These are phyloP conservation scores for Neofusicoccum kwambonambiense DNA, from an alignment of 2,329 filamentous ascomycete genomes.

Conservation along the genomic window DNA sequence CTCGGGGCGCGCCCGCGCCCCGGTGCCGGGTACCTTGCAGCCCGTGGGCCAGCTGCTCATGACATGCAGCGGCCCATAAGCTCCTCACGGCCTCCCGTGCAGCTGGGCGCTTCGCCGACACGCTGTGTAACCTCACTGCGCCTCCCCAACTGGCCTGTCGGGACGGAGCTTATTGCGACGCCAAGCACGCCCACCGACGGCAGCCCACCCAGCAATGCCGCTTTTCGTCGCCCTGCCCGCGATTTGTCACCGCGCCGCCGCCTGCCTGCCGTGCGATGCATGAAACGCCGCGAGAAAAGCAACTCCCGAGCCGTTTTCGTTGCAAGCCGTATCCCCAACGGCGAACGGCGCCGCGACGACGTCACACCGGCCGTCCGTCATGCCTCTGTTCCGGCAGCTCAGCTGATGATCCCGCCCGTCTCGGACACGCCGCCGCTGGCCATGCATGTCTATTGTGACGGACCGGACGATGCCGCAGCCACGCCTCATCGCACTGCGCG, in stretches of 20 bases:
- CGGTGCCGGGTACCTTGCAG: conserved; percentile 18
- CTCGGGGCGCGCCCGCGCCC: neutral
- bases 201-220: neutral
- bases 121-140: neutral
- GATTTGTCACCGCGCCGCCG: neutral
- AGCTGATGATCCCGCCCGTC: neutral
- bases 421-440: neutral
- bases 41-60: neutral
- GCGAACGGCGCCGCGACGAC: neutral
- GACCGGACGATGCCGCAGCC: neutral
- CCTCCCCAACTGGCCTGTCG: conserved; percentile 5
- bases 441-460: conserved; percentile 8
- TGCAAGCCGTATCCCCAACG: neutral
- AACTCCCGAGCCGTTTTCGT: conserved; percentile 11
- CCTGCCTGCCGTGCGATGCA: conserved; percentile 1
- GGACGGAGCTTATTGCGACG: conserved; percentile 9
- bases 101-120: conserved; percentile 10
- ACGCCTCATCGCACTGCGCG: neutral
- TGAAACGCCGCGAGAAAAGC: conserved; percentile 1
- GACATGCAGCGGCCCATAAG: conserved; percentile 15
- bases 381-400: neutral
- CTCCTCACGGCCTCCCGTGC: conserved; percentile 12
- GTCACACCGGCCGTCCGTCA: neutral
- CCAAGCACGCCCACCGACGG: neutral
- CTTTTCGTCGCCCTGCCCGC: neutral